Percentiles rank a stretch among this genome's conserved stretches.
These are phyloP conservation scores for Hemileccinum impolitum DNA, from an alignment of 768 basidiomycete genomes.

Conservation along the genomic window DNA sequence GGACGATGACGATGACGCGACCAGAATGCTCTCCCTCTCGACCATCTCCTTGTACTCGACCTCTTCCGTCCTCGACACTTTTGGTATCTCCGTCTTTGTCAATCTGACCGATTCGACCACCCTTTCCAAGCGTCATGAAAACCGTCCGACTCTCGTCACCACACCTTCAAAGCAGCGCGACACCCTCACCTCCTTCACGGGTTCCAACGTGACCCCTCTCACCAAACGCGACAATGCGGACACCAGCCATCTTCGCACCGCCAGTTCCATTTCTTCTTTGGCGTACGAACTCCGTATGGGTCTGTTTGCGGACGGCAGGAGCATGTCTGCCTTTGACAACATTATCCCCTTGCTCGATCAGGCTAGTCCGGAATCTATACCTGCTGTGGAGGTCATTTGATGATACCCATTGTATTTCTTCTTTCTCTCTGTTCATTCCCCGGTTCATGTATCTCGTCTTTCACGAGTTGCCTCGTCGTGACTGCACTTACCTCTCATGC, in stretches of 20 bases:
- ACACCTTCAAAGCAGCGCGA: no score
- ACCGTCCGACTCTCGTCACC: no score
- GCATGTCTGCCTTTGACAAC: constrained; percentile 22
- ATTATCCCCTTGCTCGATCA: constrained; percentile 30
- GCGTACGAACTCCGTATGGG: constrained; percentile 26
- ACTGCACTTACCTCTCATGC: no score
- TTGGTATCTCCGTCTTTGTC: constrained; percentile 18
- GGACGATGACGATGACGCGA: background rate
- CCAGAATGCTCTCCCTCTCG: no score
- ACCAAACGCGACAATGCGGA: constrained; percentile 11
- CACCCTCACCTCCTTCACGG: no score
- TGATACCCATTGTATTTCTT: no score
- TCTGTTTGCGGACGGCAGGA: constrained; percentile 23
- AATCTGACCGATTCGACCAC: constrained; percentile 3
- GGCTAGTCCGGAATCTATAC: constrained; percentile 14
- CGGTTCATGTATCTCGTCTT: no score
- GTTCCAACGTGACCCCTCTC: background rate
- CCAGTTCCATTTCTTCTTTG: constrained; percentile 26
- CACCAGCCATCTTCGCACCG: constrained; percentile 5
- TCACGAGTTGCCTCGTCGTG: no score
- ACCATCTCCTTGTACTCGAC: constrained; percentile 12
- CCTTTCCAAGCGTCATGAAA: background rate
- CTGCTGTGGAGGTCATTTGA: background rate
- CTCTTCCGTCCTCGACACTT: constrained; percentile 13
- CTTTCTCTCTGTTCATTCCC: no score